Evolutionary conservation across 495 filamentous ascomycete genomes (phyloP), one percentile per base, ranked within the genome.

Genomic region (Talaromyces ruber): DNA sequence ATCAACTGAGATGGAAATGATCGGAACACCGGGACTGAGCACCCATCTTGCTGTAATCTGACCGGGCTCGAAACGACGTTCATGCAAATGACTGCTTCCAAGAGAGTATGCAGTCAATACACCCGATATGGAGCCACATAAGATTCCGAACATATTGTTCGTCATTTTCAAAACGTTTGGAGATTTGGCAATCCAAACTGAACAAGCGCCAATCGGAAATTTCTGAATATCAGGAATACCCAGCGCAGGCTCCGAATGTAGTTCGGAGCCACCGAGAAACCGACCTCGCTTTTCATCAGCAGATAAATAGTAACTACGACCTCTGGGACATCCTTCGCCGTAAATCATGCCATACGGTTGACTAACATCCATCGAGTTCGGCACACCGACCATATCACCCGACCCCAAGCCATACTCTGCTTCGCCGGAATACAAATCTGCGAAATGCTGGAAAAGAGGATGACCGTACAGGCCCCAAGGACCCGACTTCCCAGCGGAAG

Each of bases 101-200:
- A 97, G 71, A 14, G 90, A 86, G 72, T 92, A 97, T 0, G 88
- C 81, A 2, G 91, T 88, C 22, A 98, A 79, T n/a, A 97, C 79
- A 52, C 94, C 94, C 2, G 87, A 82, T 12, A 93, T 90, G 8
- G 93, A 94, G 4, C 94, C 94, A 60, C 86, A 82, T 67, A 98
- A 69, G 64, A 97, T 88, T 0, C 90, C 94, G 47, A 94, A 68
- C 64, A 93, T 77, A 2, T 91, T 91, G 51, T 91, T 82, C 0
- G 92, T 92, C 62, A 85, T 78, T 51, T 84, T 82, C 16, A 88
- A 84, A 25, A 97, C 78, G 30, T 81, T 76, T 2, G 82, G 68
- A 1, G 89, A 88, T 68, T 98, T 98, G 1, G 93, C 90, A 67
- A 98, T 92, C 95, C 95, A 98, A 6, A 96, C 85, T 21, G 85